Evolutionary conservation across 2,329 filamentous ascomycete species (phyloP).

Genomic region (Biscogniauxia marginata): DNA sequence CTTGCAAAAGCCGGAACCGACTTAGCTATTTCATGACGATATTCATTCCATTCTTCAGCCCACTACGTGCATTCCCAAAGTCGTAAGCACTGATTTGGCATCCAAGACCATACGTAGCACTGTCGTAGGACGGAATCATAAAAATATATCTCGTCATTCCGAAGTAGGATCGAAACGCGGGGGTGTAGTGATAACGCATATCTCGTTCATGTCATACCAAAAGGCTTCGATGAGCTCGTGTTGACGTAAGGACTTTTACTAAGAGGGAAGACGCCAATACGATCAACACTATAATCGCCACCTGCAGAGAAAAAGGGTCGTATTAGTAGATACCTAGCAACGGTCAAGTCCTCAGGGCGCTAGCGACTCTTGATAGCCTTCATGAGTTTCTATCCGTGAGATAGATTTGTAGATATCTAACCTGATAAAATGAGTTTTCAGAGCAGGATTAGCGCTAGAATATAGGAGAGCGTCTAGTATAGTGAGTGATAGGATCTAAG

Average conservation of each 20-base stretch:
- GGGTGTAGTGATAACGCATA: background rate
- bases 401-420: too few species aligned
- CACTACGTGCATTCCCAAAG: background rate
- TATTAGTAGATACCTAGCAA: too few species aligned
- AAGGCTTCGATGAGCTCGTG: background rate
- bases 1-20: background rate
- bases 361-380: too few species aligned
- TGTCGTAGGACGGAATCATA: too few species aligned
- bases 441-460: too few species aligned
- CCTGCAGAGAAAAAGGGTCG: too few species aligned
- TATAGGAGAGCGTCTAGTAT: too few species aligned
- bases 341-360: too few species aligned
- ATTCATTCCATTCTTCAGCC: background rate
- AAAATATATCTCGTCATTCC: background rate
- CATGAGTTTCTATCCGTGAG: too few species aligned
- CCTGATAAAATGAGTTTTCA: too few species aligned
- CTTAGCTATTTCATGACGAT: background rate
- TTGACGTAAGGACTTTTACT: background rate
- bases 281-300: background rate
- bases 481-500: too few species aligned
- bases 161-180: background rate
- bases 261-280: background rate
- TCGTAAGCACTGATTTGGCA: background rate
- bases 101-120: too few species aligned
- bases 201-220: conserved; percentile 3